Base-by-base conservation (phyloP, 305 asterid genomes). In the Fraxinus sp. region DNA sequence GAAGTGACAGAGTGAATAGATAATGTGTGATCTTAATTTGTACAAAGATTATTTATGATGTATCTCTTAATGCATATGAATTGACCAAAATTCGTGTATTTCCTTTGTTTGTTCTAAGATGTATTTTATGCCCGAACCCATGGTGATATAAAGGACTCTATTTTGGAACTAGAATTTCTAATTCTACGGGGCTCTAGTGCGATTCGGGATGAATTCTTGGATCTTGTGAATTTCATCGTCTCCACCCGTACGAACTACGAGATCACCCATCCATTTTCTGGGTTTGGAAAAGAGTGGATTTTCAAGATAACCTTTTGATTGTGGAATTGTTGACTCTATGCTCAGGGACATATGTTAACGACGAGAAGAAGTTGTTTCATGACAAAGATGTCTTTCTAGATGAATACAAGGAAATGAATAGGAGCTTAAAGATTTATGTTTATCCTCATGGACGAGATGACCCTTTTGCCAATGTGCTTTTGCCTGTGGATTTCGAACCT, bases 371-470 rank as follows among this genome's bases (percentile, higher is more conserved):
- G 83, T 80, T 89, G 81, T 92, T 89, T 89, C 93, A 92, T 84
- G 95, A 90, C 82, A 84, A 88, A 86, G 90, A 90, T 36, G 13
- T 80, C 85, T 93, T 93, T 87, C 78, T 83, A 46, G 87, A 89
- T 59, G 88, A 88, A 89, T 93, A 93, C 90, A 84, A 85, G 78
- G 90, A 92, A 79, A 93, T 93, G 98, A 93, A 88, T 72, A 81
- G 49, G 81, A 92, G 88, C 88, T 84, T 93, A 55, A 90, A 86
- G 91, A 82, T 93, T 70, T 93, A 81, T 71, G 88, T 91, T 59
- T 93, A 92, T 83, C 93, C 95, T 24, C 97, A 92, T 83, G 82
- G 77, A 32, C 84, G 35, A 81, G 92, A 86, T 55, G 89, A 93
- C 79, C 95, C 95, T 36, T 93, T 91, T 55, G 92, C 98, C 13